Base-by-base conservation (phyloP, 352 stramenopile genomes). In the Globisporangium recalcitrans region DNA sequence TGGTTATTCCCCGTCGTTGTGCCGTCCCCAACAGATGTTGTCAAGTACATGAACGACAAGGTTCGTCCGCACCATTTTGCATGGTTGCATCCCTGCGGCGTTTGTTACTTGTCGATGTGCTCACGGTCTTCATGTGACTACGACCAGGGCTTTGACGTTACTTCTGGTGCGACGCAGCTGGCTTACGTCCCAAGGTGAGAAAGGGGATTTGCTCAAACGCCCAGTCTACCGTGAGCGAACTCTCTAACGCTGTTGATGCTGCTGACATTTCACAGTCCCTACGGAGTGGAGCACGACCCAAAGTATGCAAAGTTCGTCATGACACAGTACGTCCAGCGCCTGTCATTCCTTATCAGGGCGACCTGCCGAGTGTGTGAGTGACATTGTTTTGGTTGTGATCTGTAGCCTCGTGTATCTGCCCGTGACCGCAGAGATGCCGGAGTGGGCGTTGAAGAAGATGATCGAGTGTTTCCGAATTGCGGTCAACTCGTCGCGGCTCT, bases 391-490 rank as follows among this genome's bases (percentile, higher is more conserved):
- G 9, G 27, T 10, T 54, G 16, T 60, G 8, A 58, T 31, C 9
- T 32, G 22, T 31, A 93, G 80, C 57, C 75, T 93, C 47, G 79
- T 93, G 29, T 93, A 93, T 57, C 61, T 93, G 46, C 84, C 84
- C 13, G 75, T 93, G 52, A 93, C 84, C 0, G 73, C 84, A 4
- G 84, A 93, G 70, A 91, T 73, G 29, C 84, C 84, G 0, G 72
- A 87, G 13, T 93, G 84, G 84, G 84, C 82, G 4, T 72, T 93
- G 34, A 65, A 86, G 46, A 93, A 91, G 65, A 93, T 93, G 84
- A 68, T 85, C 42, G 61, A 73, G 58, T 85, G 78, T 49, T 76
- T 93, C 27, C 73, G 72, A 32, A 67, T 79, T 10, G 81, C 80
- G 1, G 48, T 90, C n/a, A 70, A 55, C 48, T 62, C 62, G 5